A percentile compares a stretch with the other conserved stretches of the same genome.
Conservation (phyloP, 257 asterid genomes). For the Catharanthus roseus region DNA sequence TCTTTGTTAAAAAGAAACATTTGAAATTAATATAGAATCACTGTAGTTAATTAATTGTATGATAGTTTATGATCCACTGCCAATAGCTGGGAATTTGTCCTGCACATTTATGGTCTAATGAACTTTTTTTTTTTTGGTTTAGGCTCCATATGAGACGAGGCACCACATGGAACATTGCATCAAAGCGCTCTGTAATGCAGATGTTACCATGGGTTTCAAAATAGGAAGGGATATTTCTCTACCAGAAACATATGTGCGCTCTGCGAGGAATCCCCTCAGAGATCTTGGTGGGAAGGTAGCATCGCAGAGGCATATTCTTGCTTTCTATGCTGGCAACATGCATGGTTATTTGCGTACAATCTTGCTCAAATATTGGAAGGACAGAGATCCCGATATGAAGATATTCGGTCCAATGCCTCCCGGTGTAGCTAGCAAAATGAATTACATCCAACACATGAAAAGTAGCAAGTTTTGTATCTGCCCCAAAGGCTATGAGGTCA, state of each 20-base stretch:
- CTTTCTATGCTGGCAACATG: conserved; percentile 76
- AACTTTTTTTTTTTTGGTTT: conserved; percentile 6
- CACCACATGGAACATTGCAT: conserved; percentile 86
- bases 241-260: conserved; percentile 73
- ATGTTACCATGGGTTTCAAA: conserved; percentile 71
- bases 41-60: neutral
- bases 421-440: conserved; percentile 82
- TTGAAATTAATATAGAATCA: neutral
- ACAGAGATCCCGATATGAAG: conserved; percentile 62
- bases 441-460: conserved; percentile 75
- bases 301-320: conserved; percentile 54
- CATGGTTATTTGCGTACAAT: conserved; percentile 84
- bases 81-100: neutral
- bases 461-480: conserved; percentile 85
- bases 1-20: neutral
- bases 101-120: neutral
- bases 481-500: conserved; percentile 87
- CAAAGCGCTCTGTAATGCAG: conserved; percentile 89
- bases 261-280: conserved; percentile 63
- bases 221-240: conserved; percentile 77
- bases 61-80: neutral
- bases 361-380: conserved; percentile 63
- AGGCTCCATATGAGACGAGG: conserved; percentile 87
- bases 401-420: conserved; percentile 76
- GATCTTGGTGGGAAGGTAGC: conserved; percentile 85